Percentiles rank a stretch among this genome's conserved stretches.
Conservation (phyloP, 805 yeast species). For the Maudiozyma turicensis region DNA sequence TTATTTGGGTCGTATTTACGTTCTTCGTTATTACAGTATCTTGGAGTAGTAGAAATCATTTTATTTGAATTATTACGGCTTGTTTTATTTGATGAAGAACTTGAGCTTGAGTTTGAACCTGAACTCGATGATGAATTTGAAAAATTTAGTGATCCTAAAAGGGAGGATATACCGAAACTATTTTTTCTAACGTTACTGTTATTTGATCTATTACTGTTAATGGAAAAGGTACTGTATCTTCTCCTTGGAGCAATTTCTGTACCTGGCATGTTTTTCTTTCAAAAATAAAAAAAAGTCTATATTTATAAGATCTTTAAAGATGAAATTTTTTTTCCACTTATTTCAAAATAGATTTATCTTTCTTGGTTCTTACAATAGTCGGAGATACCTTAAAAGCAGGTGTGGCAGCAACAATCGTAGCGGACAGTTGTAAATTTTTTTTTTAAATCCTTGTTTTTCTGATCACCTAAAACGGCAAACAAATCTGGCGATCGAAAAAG, state of each 20-base stretch:
- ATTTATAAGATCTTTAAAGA: too few relatives aligned
- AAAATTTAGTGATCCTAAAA: background rate
- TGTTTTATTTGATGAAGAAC: background rate
- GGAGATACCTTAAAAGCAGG: too few relatives aligned
- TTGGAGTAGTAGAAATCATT: background rate
- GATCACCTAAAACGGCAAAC: too few relatives aligned
- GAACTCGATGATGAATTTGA: background rate
- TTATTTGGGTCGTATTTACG: background rate
- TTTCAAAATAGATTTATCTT: too few relatives aligned
- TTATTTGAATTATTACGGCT: background rate
- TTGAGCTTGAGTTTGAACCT: background rate
- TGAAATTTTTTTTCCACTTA: too few relatives aligned
- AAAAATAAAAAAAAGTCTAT: background rate
- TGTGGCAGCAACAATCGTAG: too few relatives aligned
- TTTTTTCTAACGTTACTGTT: slow-evolving; percentile 1
- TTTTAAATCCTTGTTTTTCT: too few relatives aligned
- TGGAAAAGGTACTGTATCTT: background rate
- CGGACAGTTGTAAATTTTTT: too few relatives aligned
- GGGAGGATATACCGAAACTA: background rate
- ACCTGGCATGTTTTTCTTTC: background rate
- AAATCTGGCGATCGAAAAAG: too few relatives aligned
- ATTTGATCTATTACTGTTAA: background rate
- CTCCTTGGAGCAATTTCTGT: background rate
- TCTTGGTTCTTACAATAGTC: too few relatives aligned
- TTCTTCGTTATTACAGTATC: background rate